phyloP scores from a whole-genome alignment of 2,329 filamentous ascomycete genomes.

The Diaporthe vaccinii region DNA sequence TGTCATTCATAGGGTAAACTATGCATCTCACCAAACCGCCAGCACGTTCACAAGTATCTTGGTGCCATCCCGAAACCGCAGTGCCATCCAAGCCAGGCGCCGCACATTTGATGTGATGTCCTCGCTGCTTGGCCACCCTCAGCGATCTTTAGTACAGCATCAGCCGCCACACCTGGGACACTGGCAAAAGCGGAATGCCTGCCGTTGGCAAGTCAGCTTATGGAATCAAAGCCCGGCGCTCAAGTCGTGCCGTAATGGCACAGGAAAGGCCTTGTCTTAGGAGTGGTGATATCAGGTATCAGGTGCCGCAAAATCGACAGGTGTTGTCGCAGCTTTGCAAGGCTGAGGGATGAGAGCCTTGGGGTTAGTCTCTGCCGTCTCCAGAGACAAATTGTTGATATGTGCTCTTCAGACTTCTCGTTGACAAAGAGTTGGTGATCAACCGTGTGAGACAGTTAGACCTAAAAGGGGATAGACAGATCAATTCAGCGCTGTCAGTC shows the following conservation, averaged over 20 bases:
- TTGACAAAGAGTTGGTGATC: too few species aligned
- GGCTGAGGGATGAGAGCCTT: neutral
- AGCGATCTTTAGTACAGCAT: neutral
- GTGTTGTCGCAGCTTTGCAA: too few species aligned
- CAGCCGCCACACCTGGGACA: neutral
- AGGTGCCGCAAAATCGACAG: neutral
- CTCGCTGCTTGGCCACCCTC: neutral
- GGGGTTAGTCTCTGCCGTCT: too few species aligned
- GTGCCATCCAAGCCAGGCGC: neutral
- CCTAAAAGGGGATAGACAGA: too few species aligned
- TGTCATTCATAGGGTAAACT: too few species aligned
- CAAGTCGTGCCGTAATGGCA: neutral
- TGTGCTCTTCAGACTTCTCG: too few species aligned
- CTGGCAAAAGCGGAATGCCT: neutral
- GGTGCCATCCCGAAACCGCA: neutral
- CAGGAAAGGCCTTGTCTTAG: neutral
- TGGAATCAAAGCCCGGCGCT: neutral
- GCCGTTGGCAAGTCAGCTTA: neutral
- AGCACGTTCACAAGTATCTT: neutral
- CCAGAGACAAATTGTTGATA: neutral
- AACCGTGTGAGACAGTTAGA: too few species aligned
- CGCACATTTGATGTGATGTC: neutral
- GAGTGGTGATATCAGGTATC: neutral
- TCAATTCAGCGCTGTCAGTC: neutral
- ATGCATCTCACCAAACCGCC: too few species aligned